These are phyloP conservation scores for Suhomyces maxii DNA, from an alignment of 1,139 yeast species.

Conservation along the genomic window DNA sequence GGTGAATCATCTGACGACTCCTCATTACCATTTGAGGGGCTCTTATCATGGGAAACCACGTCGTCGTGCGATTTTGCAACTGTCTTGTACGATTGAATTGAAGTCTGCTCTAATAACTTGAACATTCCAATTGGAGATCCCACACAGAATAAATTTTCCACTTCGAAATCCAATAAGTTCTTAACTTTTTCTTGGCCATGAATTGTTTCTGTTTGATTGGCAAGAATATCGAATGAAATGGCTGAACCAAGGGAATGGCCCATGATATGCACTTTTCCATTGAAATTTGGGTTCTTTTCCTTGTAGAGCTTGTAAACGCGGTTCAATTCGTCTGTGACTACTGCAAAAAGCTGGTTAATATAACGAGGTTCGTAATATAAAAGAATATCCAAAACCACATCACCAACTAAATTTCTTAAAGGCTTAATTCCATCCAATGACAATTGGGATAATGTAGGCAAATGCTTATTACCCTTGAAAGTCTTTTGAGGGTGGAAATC, in stretches of 20 bases:
- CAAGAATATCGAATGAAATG: conserved; percentile 74
- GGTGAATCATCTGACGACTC: neutral
- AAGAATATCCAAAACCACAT: conserved; percentile 81
- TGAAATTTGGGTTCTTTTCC: conserved; percentile 68
- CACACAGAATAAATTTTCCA: conserved; percentile 71
- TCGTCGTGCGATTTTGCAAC: neutral
- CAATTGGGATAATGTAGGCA: conserved; percentile 70
- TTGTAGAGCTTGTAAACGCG: conserved; percentile 59
- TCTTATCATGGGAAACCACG: neutral
- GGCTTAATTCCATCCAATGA: conserved; percentile 82
- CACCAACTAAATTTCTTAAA: conserved; percentile 75
- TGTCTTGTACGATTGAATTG: conserved; percentile 27
- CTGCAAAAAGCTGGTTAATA: conserved; percentile 58
- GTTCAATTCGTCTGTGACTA: conserved; percentile 73
- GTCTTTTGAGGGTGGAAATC: conserved; percentile 55
- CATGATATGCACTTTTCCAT: conserved; percentile 76
- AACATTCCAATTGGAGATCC: conserved; percentile 94
- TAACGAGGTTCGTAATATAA: conserved; percentile 81
- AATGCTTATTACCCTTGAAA: conserved; percentile 26
- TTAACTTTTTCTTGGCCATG: conserved; percentile 17
- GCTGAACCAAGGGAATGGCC: conserved; percentile 95
- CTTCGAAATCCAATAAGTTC: conserved; percentile 60
- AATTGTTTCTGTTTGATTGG: conserved; percentile 44
- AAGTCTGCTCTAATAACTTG: conserved; percentile 62
- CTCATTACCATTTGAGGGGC: neutral